A percentile compares a stretch with the other conserved stretches of the same genome.
Evolutionary conservation across 495 filamentous ascomycete genomes (phyloP).

Genomic region (Aspergillus bertholletiae): DNA sequence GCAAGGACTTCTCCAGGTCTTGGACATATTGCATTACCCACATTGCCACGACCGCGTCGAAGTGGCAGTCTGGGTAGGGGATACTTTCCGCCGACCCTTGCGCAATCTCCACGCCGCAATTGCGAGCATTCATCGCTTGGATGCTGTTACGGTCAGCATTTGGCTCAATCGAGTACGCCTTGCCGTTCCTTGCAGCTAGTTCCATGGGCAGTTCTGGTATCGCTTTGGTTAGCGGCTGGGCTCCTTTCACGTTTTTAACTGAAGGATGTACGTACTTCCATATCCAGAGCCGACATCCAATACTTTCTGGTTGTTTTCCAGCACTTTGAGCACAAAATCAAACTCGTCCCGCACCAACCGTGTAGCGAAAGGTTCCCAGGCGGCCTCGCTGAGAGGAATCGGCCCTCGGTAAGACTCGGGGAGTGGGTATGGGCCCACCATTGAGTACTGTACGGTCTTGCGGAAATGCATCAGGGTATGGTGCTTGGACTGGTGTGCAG

Average conservation of each 20-base stretch:
- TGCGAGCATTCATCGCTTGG: background rate
- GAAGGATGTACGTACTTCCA: constrained; percentile 1
- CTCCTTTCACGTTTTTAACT: too few relatives aligned
- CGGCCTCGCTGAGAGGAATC: background rate
- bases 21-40: background rate
- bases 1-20: constrained; percentile 4
- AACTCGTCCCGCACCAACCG: constrained; percentile 1
- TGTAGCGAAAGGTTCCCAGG: background rate
- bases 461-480: too few relatives aligned
- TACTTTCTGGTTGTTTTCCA: constrained; percentile 1
- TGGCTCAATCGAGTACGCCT: constrained; percentile 1
- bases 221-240: too few relatives aligned
- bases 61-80: background rate
- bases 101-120: background rate
- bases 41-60: constrained; percentile 2
- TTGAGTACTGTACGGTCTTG: background rate
- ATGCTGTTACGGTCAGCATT: background rate
- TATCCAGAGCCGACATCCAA: constrained; percentile 2
- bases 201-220: background rate
- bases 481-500: too few relatives aligned
- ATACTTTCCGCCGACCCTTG: background rate
- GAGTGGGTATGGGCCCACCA: constrained; percentile 1
- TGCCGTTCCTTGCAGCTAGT: background rate
- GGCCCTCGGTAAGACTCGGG: background rate
- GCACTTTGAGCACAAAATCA: background rate